Evolutionary conservation across 2,329 filamentous ascomycete species (phyloP).

Genomic region (Colletotrichum shisoi): DNA sequence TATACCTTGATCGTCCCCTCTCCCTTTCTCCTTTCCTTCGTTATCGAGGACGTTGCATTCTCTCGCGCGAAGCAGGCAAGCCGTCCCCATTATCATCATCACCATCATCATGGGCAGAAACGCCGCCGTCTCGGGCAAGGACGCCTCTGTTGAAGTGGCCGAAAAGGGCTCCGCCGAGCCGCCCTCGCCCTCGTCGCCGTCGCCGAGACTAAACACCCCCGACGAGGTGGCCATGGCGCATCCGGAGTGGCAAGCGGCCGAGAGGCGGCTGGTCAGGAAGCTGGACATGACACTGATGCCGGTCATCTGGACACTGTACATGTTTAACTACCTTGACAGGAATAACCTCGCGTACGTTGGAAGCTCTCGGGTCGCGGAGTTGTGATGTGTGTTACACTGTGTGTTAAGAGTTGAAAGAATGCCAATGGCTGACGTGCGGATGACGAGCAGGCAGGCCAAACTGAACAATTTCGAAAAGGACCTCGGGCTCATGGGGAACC

Average conservation of each 20-base stretch:
- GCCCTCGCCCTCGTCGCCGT: neutral
- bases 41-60: neutral
- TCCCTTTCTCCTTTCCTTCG: neutral
- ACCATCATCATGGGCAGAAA: conserved; percentile 11
- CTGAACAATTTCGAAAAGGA: conserved; percentile 33
- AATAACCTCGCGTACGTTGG: conserved; percentile 38
- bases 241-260: conserved; percentile 29
- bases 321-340: conserved; percentile 39
- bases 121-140: conserved; percentile 6
- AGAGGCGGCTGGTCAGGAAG: conserved; percentile 40
- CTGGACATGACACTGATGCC: conserved; percentile 43
- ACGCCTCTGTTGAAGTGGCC: conserved; percentile 15
- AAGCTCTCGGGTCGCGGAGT: neutral
- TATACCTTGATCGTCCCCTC: neutral
- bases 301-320: conserved; percentile 37
- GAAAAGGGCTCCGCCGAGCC: conserved; percentile 11
- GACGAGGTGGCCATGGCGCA: conserved; percentile 23
- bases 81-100: no score
- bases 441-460: conserved; percentile 29
- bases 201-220: neutral
- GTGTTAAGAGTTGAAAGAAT: neutral
- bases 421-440: neutral
- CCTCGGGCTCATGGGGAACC: conserved; percentile 33
- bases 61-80: neutral
- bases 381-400: no score